Conservation (phyloP, 371 early-diverging fungal species). For the Chytridiales sp. region DNA sequence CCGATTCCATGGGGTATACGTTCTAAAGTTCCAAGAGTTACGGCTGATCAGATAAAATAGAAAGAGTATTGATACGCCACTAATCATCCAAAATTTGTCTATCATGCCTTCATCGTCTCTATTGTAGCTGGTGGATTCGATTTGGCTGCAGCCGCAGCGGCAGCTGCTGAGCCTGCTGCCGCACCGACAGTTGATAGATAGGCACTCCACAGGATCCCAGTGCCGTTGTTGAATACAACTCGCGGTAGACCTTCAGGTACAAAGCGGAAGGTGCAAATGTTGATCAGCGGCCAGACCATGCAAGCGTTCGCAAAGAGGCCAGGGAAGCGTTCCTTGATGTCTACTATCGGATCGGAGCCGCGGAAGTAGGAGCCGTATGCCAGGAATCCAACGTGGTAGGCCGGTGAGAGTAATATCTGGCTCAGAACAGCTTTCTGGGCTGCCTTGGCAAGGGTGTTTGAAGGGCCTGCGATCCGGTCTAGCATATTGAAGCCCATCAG, state of each 20-base stretch:
- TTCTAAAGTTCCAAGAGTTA: too few relatives aligned
- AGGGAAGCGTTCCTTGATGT: conserved; percentile 14
- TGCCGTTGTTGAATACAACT: conserved; percentile 15
- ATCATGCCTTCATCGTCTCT: too few relatives aligned
- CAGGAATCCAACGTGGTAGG: conserved; percentile 14
- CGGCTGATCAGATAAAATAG: too few relatives aligned
- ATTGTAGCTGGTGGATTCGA: too few relatives aligned
- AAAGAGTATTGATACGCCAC: too few relatives aligned
- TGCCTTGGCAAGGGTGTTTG: conserved; percentile 8
- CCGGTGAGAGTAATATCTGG: conserved; percentile 12
- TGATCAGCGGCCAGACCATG: conserved; percentile 17
- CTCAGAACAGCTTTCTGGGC: conserved; percentile 16
- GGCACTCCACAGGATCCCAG: conserved; percentile 12
- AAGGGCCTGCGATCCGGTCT: conserved; percentile 6
- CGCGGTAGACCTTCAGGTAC: conserved; percentile 10
- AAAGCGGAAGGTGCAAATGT: conserved; percentile 13
- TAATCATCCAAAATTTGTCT: too few relatives aligned
- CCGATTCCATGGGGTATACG: too few relatives aligned
- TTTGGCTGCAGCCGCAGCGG: too few relatives aligned
- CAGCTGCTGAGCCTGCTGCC: too few relatives aligned
- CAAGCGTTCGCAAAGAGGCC: conserved; percentile 12
- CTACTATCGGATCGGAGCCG: conserved; percentile 3
- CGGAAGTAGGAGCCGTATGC: conserved; percentile 6
- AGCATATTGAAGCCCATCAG: conserved; percentile 13
- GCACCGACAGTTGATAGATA: conserved; percentile 11